phyloP scores from a whole-genome alignment of 805 yeast genomes.

The Hanseniaspora guilliermondii region DNA sequence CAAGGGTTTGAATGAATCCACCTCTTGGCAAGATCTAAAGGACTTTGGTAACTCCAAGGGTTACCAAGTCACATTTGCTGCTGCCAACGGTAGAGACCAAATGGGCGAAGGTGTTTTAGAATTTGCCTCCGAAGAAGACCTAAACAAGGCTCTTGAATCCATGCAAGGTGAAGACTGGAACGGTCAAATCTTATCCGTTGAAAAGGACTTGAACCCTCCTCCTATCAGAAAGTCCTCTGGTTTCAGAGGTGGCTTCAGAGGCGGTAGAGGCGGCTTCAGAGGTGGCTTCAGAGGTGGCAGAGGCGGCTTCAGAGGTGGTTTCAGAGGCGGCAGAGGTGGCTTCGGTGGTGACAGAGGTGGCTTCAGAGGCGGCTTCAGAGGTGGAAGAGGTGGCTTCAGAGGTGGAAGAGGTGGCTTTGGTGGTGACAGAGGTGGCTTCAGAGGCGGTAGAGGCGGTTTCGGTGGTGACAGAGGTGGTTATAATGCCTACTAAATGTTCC shows the following conservation, averaged over 20 bases:
- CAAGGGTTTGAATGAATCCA: conserved; percentile 56
- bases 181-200: conserved; percentile 58
- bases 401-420: conserved; percentile 34
- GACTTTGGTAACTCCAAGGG: conserved; percentile 77
- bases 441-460: conserved; percentile 6
- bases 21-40: conserved; percentile 81
- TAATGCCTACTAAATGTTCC: conserved; percentile 10
- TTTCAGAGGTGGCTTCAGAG: conserved; percentile 38
- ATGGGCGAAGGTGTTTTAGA: conserved; percentile 38
- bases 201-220: conserved; percentile 56
- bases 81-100: conserved; percentile 35
- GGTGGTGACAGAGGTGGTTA: conserved; percentile 12
- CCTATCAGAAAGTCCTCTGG: conserved; percentile 37
- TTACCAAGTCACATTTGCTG: conserved; percentile 48
- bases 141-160: conserved; percentile 60
- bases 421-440: conserved; percentile 4
- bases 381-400: conserved; percentile 29
- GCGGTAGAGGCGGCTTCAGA: conserved; percentile 35
- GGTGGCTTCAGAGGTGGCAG: conserved; percentile 30
- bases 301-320: conserved; percentile 33
- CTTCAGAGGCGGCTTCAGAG: conserved; percentile 32
- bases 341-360: conserved; percentile 18
- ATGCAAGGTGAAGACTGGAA: conserved; percentile 60
- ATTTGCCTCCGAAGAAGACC: conserved; percentile 53
- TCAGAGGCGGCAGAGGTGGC: conserved; percentile 21